These are phyloP conservation scores for Arabis alpina DNA, from an alignment of 345 rosid genomes.

Conservation along the genomic window DNA sequence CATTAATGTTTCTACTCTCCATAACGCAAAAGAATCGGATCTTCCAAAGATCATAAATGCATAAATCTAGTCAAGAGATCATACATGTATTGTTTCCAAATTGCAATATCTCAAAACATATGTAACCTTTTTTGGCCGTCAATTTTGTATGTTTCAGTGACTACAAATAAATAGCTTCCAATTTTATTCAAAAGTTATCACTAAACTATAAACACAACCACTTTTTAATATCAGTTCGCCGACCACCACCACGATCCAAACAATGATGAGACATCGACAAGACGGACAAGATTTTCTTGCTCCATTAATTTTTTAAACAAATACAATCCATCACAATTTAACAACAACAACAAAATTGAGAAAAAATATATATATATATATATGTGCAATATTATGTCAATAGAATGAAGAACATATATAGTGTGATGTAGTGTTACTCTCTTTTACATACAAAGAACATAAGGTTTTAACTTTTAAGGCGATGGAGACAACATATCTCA, in stretches of 20 bases:
- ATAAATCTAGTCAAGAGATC: background rate
- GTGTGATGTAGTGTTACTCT: conserved; percentile 14
- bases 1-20: background rate
- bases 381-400: conserved; percentile 17
- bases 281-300: conserved; percentile 27
- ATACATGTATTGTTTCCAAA: background rate
- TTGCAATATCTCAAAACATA: background rate
- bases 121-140: background rate
- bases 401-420: background rate
- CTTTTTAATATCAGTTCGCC: background rate
- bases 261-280: conserved; percentile 33
- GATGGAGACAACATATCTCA: conserved; percentile 7
- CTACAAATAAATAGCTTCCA: background rate
- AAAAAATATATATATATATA: background rate
- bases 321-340: conserved; percentile 11
- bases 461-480: background rate
- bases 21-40: conserved; percentile 16
- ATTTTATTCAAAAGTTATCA: conserved; percentile 7
- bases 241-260: conserved; percentile 25
- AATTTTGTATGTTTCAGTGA: background rate
- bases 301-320: conserved; percentile 6
- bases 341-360: background rate
- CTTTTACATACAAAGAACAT: conserved; percentile 23
- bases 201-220: background rate
- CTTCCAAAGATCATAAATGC: conserved; percentile 13